Evolutionary conservation across 441 rosid species (phyloP).

Genomic region (Pelargonium exstipulatum): DNA sequence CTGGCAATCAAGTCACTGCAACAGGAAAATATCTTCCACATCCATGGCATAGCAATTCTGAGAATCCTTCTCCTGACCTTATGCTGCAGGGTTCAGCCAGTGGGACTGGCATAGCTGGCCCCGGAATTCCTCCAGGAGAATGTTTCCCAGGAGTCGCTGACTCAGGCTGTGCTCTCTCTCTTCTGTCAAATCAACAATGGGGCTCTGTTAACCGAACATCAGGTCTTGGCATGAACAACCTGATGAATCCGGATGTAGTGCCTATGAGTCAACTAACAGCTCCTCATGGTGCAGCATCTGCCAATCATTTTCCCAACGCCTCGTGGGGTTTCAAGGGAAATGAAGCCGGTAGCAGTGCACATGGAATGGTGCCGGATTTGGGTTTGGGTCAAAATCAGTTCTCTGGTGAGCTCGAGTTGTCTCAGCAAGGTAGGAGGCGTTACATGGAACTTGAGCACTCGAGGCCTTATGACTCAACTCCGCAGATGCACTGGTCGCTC

Average conservation of each 20-base stretch:
- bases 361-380: slow-evolving; percentile 37
- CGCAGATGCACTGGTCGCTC: slow-evolving; percentile 62
- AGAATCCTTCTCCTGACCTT: slow-evolving; percentile 42
- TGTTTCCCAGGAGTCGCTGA: slow-evolving; percentile 60
- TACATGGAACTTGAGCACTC: slow-evolving; percentile 52
- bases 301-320: slow-evolving; percentile 33
- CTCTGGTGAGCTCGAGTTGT: slow-evolving; percentile 39
- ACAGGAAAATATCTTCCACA: slow-evolving; percentile 38
- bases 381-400: slow-evolving; percentile 50
- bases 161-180: slow-evolving; percentile 99
- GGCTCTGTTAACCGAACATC: slow-evolving; percentile 37
- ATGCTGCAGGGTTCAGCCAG: slow-evolving; percentile 43
- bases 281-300: slow-evolving; percentile 26
- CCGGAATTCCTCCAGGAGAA: slow-evolving; percentile 49
- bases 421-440: slow-evolving; percentile 51
- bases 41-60: slow-evolving; percentile 46
- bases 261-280: slow-evolving; percentile 44
- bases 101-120: slow-evolving; percentile 43
- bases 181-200: slow-evolving; percentile 95
- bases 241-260: slow-evolving; percentile 34
- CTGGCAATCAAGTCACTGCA: slow-evolving; percentile 29
- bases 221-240: slow-evolving; percentile 30
- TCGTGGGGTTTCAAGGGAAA: slow-evolving; percentile 54
- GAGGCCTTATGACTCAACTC: slow-evolving; percentile 48
- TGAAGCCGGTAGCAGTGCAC: slow-evolving; percentile 28